phyloP scores from a whole-genome alignment of 805 yeast species.

The Schizosaccharomyces osmophilus region DNA sequence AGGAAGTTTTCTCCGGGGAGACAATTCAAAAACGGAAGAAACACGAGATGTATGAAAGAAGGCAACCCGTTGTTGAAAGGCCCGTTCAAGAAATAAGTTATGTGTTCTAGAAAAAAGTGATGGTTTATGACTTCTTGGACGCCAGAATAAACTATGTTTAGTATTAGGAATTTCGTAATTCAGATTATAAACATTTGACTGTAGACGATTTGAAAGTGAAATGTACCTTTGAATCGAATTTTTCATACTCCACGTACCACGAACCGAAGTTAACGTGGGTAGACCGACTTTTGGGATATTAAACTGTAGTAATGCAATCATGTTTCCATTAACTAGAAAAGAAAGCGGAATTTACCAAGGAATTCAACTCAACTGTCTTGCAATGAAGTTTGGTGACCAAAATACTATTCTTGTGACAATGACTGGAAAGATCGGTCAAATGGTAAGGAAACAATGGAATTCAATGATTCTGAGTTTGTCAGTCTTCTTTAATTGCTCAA shows the following conservation, averaged over 20 bases:
- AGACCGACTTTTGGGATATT: no score
- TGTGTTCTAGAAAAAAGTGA: no score
- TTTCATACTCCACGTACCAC: no score
- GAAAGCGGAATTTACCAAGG: neutral
- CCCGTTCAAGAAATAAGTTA: no score
- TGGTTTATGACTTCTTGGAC: no score
- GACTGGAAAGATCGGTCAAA: constrained; percentile 1
- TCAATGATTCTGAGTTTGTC: neutral
- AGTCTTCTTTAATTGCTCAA: neutral
- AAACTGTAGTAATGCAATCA: neutral
- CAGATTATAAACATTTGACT: no score
- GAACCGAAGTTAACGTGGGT: no score
- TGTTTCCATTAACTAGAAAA: neutral
- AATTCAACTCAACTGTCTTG: neutral
- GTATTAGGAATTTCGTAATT: no score
- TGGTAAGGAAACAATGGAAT: neutral
- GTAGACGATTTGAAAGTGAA: no score
- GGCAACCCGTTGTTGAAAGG: no score
- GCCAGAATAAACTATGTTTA: no score
- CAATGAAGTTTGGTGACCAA: neutral
- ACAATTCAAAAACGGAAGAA: neutral
- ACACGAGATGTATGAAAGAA: neutral
- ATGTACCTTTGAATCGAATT: no score
- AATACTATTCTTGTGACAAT: neutral
- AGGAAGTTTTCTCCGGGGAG: neutral